phyloP scores from a whole-genome alignment of 2,329 filamentous ascomycete genomes.

The Pseudocercospora fuligena region DNA sequence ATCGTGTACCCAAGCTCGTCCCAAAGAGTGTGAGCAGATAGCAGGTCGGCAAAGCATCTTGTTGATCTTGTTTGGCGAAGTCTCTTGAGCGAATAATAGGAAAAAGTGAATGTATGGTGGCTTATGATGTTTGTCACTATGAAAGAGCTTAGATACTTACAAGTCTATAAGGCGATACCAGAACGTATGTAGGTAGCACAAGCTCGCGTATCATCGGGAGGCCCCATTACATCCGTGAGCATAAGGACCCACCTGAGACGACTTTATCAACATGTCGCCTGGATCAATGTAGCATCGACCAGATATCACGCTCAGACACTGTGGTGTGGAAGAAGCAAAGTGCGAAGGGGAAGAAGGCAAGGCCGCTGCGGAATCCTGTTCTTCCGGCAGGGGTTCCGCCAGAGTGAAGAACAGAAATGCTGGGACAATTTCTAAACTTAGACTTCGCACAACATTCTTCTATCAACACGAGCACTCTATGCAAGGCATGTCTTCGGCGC shows the following conservation, averaged over 20 bases:
- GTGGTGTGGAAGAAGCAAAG: constrained; percentile 13
- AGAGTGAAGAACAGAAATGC: constrained; percentile 7
- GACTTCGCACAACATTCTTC: constrained; percentile 6
- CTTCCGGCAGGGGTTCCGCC: constrained; percentile 9
- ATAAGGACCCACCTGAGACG: constrained; percentile 24
- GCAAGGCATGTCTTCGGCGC: constrained; percentile 2
- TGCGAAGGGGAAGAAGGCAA: constrained; percentile 12
- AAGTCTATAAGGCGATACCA: not conserved
- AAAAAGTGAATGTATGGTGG: not conserved
- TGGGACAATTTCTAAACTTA: constrained; percentile 15
- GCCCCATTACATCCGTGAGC: constrained; percentile 15
- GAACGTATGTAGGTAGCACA: constrained; percentile 12
- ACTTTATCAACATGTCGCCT: constrained; percentile 15
- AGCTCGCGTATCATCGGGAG: constrained; percentile 19
- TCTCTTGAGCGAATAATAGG: not conserved
- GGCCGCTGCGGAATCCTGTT: constrained; percentile 19
- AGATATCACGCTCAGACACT: constrained; percentile 7
- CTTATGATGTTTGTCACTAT: not conserved
- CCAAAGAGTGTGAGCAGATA: constrained; percentile 78
- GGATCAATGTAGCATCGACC: constrained; percentile 4
- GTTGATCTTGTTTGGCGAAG: not conserved
- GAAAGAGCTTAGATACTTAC: not conserved
- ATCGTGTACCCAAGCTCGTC: constrained; percentile 71
- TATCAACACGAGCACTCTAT: constrained; percentile 8
- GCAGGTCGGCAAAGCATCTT: constrained; percentile 62